Base-by-base conservation (phyloP, 331 rosid genomes). In the Telfairia occidentalis region DNA sequence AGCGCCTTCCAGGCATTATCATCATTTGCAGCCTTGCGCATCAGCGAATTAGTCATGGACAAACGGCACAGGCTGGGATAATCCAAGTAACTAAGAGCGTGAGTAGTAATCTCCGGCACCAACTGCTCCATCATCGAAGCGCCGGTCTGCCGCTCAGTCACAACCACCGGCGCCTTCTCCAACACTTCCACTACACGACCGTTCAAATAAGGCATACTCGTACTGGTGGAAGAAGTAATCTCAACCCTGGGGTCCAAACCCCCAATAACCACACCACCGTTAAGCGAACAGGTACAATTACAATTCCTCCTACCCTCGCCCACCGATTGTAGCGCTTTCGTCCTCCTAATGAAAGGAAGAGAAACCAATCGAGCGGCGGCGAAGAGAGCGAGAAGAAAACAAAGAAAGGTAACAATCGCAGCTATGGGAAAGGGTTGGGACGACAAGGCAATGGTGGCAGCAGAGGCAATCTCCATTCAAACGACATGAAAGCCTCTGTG, bases 91-190 rank as follows among this genome's bases (percentile, higher is more conserved):
- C 99, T 96, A 19, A 96, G 89, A 19, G 99, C 97, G 74, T 96
- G 99, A 1, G 99, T 96, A 0, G 90, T 96, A 78, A 96, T 96
- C 90, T 96, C 99, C 65, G 99, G 99, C 81, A 96, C 99, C 83
- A 96, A 81, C 75, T 96, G 96, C 85, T 96, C 99, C 99, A 96
- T 96, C 99, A 96, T 96, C 23, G 99, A 96, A 23, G 91, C 96
- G 28, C 94, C 97, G 5, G 88, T 80, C 13, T 82, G 89, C 19
- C 90, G 85, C 77, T 86, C 97, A 2, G 86, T 37, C 55, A 88
- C 80, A 11, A 76, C 82, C 29, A 55, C 71, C 45, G 87, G 76
- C 46, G 66, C 45, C 37, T 79, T 76, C 65, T 87, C 93, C 67
- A 83, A 76, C 88, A 89, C 80, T 37, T 82, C 82, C 6, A 63